These are phyloP conservation scores for Candolleomyces efflorescens DNA, from an alignment of 768 basidiomycete genomes.

Conservation along the genomic window DNA sequence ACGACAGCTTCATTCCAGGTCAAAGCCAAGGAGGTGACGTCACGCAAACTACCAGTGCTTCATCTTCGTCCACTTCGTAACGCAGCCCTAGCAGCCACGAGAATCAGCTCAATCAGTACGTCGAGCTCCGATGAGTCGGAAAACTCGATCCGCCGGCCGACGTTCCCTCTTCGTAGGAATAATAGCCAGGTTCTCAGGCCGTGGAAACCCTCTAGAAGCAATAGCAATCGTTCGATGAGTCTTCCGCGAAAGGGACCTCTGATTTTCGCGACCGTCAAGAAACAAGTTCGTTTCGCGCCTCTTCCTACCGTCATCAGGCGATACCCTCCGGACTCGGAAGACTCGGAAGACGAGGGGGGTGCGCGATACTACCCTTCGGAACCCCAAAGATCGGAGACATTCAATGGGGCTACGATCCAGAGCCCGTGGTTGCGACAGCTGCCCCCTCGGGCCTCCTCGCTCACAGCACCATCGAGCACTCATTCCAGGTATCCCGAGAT, in stretches of 20 bases:
- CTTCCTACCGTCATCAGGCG: not conserved
- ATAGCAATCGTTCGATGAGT: not conserved
- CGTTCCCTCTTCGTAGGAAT: not conserved
- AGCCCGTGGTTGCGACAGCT: not conserved
- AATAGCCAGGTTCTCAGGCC: not conserved
- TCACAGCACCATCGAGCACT: too few relatives aligned
- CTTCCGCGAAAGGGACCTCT: too few relatives aligned
- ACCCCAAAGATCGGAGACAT: too few relatives aligned
- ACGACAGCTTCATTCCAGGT: not conserved
- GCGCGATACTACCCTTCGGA: not conserved
- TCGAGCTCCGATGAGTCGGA: not conserved
- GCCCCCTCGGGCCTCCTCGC: too few relatives aligned
- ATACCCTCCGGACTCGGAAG: not conserved
- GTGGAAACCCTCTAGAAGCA: not conserved
- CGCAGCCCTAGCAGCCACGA: not conserved
- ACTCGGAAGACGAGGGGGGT: not conserved
- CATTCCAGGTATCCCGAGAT: too few relatives aligned
- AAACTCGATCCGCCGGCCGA: not conserved
- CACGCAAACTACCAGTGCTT: not conserved
- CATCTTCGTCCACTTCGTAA: not conserved
- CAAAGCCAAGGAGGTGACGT: not conserved
- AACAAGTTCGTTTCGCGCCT: constrained; percentile 2
- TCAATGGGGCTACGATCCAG: not conserved
- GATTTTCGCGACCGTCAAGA: not conserved
- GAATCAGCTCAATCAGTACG: not conserved